Percentiles rank a stretch among this genome's conserved stretches.
These are phyloP conservation scores for Colletotrichum liaoningense DNA, from an alignment of 2,329 filamentous ascomycete genomes.

Conservation along the genomic window DNA sequence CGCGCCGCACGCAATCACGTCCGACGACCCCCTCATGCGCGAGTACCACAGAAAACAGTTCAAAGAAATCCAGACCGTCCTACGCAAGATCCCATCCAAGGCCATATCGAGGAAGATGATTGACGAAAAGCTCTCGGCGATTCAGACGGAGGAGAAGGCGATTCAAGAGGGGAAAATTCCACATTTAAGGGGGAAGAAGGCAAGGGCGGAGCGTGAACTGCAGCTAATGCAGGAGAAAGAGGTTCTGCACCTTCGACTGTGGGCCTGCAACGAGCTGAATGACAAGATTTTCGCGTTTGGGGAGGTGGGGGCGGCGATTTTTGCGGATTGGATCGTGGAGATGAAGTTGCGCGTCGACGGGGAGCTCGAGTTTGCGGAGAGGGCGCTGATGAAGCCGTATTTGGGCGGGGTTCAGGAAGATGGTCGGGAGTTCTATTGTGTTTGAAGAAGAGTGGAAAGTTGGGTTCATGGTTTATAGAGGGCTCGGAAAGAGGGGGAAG, in stretches of 20 bases:
- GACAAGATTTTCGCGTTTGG: neutral
- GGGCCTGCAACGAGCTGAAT: neutral
- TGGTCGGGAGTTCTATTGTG: neutral
- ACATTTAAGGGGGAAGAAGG: too few relatives aligned
- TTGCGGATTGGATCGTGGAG: neutral
- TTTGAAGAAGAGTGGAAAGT: neutral
- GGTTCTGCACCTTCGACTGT: too few relatives aligned
- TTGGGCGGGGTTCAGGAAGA: neutral
- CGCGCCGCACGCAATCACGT: neutral
- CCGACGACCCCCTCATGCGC: neutral
- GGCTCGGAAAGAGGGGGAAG: neutral
- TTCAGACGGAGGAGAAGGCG: neutral
- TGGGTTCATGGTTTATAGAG: neutral
- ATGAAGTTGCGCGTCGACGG: neutral
- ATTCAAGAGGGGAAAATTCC: neutral
- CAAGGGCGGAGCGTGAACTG: neutral
- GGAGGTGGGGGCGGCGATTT: neutral
- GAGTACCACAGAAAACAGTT: neutral
- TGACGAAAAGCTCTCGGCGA: neutral
- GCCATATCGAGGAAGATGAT: neutral
- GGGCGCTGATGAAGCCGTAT: neutral
- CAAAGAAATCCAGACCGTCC: neutral
- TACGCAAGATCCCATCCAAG: neutral
- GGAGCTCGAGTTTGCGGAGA: conserved; percentile 1
- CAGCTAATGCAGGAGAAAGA: neutral